A percentile compares a stretch with the other conserved stretches of the same genome.
Conservation (phyloP, 2,329 filamentous ascomycete species). For the Aspergillus udagawae region DNA sequence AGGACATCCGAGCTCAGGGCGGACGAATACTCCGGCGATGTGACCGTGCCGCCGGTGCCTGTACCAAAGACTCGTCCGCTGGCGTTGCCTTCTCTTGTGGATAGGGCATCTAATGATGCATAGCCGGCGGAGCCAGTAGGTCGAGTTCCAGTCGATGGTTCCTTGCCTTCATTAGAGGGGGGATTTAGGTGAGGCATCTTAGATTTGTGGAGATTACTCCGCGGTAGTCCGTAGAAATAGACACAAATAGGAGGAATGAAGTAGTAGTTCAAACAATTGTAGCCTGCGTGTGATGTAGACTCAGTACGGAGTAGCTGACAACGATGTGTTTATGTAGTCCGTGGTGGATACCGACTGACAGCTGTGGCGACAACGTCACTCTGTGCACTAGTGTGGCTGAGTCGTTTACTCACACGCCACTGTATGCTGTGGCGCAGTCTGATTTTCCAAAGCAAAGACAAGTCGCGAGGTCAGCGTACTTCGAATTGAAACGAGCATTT, state of each 20-base stretch:
- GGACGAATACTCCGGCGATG: slow-evolving; percentile 14
- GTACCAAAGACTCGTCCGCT: slow-evolving; percentile 14
- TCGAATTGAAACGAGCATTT: too few species aligned
- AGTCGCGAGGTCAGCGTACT: not conserved
- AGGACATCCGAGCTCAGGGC: slow-evolving; percentile 9
- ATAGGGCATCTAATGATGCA: slow-evolving; percentile 11
- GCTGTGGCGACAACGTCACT: not conserved
- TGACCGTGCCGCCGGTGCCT: slow-evolving; percentile 13
- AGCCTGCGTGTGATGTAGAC: not conserved
- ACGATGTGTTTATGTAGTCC: not conserved
- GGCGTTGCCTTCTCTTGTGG: slow-evolving; percentile 7
- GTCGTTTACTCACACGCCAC: not conserved
- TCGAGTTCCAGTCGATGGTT: slow-evolving; percentile 1
- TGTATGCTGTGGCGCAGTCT: not conserved
- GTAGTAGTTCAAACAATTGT: not conserved
- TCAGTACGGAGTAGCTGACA: not conserved
- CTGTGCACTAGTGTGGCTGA: not conserved
- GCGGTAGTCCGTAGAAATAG: not conserved
- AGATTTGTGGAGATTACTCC: not conserved
- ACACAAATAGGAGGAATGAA: not conserved
- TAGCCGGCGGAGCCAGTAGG: slow-evolving; percentile 15
- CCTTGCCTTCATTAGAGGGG: slow-evolving; percentile 3
- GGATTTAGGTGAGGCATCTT: slow-evolving; percentile 11
- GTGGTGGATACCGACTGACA: not conserved
- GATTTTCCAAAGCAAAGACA: not conserved